A percentile compares a stretch with the other conserved stretches of the same genome.
These are phyloP conservation scores for Buxus sempervirens DNA, from an alignment of 164 flowering plant genomes.

Conservation along the genomic window DNA sequence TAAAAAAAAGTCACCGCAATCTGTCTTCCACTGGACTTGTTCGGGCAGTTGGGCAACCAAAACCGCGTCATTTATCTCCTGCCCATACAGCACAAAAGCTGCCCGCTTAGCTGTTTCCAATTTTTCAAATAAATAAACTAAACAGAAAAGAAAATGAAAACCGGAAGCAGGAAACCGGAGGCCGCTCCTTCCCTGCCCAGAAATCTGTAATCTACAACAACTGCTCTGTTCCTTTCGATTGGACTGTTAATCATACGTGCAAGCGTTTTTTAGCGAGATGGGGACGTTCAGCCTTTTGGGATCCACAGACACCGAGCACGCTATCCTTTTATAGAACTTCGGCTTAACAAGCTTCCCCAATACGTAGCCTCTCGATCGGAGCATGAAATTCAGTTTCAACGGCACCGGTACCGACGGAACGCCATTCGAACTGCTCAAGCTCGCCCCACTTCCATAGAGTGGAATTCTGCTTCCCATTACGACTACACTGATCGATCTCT, in stretches of 20 bases:
- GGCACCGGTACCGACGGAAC: conserved; percentile 44
- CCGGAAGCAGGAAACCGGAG: too few species aligned
- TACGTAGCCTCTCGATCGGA: conserved; percentile 73
- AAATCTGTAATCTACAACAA: too few species aligned
- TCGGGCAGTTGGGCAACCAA: conserved; percentile 13
- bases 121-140: background rate
- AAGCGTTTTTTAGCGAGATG: conserved; percentile 50
- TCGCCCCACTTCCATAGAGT: conserved; percentile 73
- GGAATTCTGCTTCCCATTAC: conserved; percentile 68
- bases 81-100: conserved; percentile 14
- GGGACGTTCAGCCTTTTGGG: conserved; percentile 45
- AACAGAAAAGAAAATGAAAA: conserved; percentile 2
- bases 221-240: background rate
- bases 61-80: background rate
- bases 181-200: too few species aligned
- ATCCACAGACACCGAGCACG: conserved; percentile 46
- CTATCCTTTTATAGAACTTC: conserved; percentile 57
- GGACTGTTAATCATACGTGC: conserved; percentile 39
- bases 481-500: conserved; percentile 40
- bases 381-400: conserved; percentile 46
- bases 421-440: conserved; percentile 60
- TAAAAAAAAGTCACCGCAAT: background rate
- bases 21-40: background rate
- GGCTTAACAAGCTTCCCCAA: conserved; percentile 83
- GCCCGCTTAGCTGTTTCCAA: conserved; percentile 23